Percentiles rank a stretch among this genome's conserved stretches.
phyloP scores from a whole-genome alignment of 306 rosid species.

The Cicer arietinum region DNA sequence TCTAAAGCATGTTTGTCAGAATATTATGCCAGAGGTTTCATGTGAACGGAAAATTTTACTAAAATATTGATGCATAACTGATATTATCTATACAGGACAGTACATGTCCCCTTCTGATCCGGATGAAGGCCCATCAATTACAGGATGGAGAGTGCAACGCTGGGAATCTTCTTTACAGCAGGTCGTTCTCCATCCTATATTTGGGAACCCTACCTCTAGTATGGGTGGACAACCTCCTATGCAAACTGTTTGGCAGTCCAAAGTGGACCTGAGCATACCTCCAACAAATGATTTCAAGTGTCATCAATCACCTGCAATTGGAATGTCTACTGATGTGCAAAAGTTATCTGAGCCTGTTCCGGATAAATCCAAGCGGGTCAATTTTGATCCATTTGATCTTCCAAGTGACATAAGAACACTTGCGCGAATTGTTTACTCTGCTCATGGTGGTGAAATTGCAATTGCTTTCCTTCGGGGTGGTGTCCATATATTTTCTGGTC shows the following conservation, averaged over 20 bases:
- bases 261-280: conserved; percentile 84
- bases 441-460: conserved; percentile 99
- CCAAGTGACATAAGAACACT: conserved; percentile 99
- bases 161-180: conserved; percentile 97
- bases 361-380: conserved; percentile 71
- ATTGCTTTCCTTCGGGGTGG: conserved; percentile 98
- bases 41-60: conserved; percentile 14
- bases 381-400: conserved; percentile 96
- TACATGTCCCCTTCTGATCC: conserved; percentile 99
- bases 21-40: conserved; percentile 32
- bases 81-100: conserved; percentile 74
- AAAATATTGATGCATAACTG: conserved; percentile 40
- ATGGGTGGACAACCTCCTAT: conserved; percentile 95
- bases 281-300: conserved; percentile 90
- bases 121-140: conserved; percentile 96
- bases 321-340: conserved; percentile 60
- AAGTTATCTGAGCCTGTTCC: conserved; percentile 56
- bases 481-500: conserved; percentile 95
- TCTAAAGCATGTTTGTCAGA: conserved; percentile 31
- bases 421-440: conserved; percentile 91
- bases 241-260: conserved; percentile 99
- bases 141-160: conserved; percentile 99
- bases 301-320: conserved; percentile 64
- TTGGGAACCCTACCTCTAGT: conserved; percentile 92
- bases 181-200: conserved; percentile 97